phyloP scores from a whole-genome alignment of 2,329 filamentous ascomycete genomes.

The Trichoderma pleuroti region DNA sequence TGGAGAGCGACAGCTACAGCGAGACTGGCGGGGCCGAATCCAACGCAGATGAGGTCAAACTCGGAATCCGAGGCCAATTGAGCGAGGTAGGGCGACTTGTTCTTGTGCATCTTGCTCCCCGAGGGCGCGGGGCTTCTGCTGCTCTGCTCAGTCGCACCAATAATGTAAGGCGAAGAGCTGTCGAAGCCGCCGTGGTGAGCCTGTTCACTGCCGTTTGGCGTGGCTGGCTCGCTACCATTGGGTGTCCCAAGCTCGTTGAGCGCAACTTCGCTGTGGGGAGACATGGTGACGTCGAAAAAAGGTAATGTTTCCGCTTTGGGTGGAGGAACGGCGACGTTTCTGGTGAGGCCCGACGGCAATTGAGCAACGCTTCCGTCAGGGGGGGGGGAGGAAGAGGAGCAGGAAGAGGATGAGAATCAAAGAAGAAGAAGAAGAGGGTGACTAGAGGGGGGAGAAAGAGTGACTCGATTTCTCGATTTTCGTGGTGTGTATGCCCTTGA shows the following conservation, averaged over 20 bases:
- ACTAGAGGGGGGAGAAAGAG: neutral
- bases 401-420: neutral
- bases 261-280: slow-evolving; percentile 35
- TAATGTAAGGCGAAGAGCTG: slow-evolving; percentile 1
- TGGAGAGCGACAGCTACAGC: slow-evolving; percentile 86
- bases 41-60: slow-evolving; percentile 84
- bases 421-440: neutral
- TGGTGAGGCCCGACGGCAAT: neutral
- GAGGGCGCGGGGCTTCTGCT: slow-evolving; percentile 21
- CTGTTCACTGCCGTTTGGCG: slow-evolving; percentile 18
- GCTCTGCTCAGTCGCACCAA: neutral
- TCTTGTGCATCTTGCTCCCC: neutral
- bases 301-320: neutral
- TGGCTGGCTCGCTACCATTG: slow-evolving; percentile 23
- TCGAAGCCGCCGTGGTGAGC: slow-evolving; percentile 6
- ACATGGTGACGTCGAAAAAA: slow-evolving; percentile 28
- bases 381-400: neutral
- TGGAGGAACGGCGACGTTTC: slow-evolving; percentile 3
- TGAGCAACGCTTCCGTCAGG: neutral
- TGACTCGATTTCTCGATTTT: neutral
- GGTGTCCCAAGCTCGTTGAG: slow-evolving; percentile 24
- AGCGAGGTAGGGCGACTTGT: slow-evolving; percentile 37
- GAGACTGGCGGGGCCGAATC: slow-evolving; percentile 88
- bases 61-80: slow-evolving; percentile 59
- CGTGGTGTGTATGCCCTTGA: neutral